Evolutionary conservation across 352 stramenopile genomes (phyloP), one percentile per base, ranked within the genome.

Genomic region (Globisporangium solare): DNA sequence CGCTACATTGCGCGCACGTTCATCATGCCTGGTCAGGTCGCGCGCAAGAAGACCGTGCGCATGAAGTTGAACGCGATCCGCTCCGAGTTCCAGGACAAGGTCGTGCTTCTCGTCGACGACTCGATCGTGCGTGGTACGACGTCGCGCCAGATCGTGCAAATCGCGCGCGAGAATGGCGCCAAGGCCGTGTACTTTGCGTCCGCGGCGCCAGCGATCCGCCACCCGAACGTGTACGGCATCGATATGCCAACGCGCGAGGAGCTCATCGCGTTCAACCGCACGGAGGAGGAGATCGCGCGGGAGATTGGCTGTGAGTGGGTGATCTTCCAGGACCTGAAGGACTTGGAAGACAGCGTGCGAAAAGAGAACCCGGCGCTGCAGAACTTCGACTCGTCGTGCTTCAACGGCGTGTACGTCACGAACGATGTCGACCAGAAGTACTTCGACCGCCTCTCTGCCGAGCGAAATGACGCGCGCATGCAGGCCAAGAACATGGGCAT

Each of bases 161-260:
- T 99, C 83, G 96, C 97, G 22, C 88, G 97, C 51, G 96, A 99
- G 63, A 98, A 97, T 24, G 97, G 97, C 22, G 97, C 97, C 7
- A 96, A 93, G 53, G 97, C 82, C 0, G 84, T 94, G 51, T 99
- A 98, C 79, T 98, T 99, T 60, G 96, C 89, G 20, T 98, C 90
- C 50, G 96, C 97, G 7, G 96, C 97, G 15, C 97, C 97, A 27
- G 92, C 97, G 46, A 98, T 99, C 68, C 89, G 96, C 37, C 96
- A 99, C 76, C 95, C 96, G n/a, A 99, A 99, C 68, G 97, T 99
- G 31, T 99, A 99, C 74, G 97, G 97, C 42, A 99, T 99, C 68
- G 97, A 99, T 71, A 99, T 99, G 83, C 97, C 97, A 10, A 99
- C 97, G 47, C 79, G 84, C 35, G 87, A 97, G 49, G 97, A 99